Evolutionary conservation across 805 yeast species (phyloP), one percentile per base, ranked within the genome.

Genomic region (Priceomyces medius): DNA sequence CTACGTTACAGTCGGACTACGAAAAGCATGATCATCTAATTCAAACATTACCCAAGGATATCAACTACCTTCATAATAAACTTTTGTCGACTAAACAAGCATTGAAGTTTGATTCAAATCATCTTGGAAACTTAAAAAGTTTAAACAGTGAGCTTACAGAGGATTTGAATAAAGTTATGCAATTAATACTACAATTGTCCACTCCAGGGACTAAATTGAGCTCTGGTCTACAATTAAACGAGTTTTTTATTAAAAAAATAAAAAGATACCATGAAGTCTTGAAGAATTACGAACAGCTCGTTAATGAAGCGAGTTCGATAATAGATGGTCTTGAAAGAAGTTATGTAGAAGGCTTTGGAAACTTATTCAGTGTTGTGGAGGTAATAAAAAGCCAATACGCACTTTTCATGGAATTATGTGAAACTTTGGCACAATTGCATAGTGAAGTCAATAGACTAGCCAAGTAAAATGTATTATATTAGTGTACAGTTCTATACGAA

Each of bases 391-490:
- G 80, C 50, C 91, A 85, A 59, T 85, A 82, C 56, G 69, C 70
- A 33, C 64, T 85, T 40, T 85, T 83, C 60, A 81, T 84, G 80
- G 90, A 84, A 58, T 69, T 83, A 33, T 83, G 90, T 37, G 86
- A 84, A 57, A 75, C 79, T 31, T 74, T 83, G 56, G 90, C 91
- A 2, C 86, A 81, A 49, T 59, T 83, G 31, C 91, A 85, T 60
- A 62, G 54, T 36, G 66, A 64, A 47, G 61, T 66, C 17, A 49
- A 45, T 38, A 54, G 41, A 41, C 5, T 44, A 37, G 31, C 26
- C 26, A 40, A 44, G 39, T 40, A 38, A n/a, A 32, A 13, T 32
- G 39, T 23, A 32, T 33, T n/a, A 19, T 20, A 35, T 20, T 6
- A 31, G 14, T 26, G 29, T 26, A 26, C n/a, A n/a, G 29, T 21